Conservation (phyloP, 495 filamentous ascomycete genomes). For the Aspergillus avenaceus region DNA sequence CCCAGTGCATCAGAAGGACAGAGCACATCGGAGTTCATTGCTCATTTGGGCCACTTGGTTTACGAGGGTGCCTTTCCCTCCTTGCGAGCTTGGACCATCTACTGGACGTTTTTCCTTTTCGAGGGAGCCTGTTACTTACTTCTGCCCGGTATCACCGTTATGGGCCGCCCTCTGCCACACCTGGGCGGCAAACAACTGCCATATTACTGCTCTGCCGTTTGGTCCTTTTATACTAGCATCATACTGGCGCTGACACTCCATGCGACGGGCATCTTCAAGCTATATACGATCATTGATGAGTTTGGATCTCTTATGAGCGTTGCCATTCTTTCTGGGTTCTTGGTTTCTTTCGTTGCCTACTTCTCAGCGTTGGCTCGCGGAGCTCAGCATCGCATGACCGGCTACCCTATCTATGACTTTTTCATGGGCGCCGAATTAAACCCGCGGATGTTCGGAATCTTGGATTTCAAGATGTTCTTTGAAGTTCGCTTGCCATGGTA, state of each 20-base stretch:
- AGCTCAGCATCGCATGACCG: conserved; percentile 86
- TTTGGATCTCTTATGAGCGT: conserved; percentile 90
- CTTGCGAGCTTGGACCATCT: conserved; percentile 78
- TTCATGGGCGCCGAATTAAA: conserved; percentile 99
- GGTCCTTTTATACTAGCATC: conserved; percentile 84
- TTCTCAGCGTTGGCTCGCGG: conserved; percentile 76
- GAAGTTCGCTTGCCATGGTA: conserved; percentile 97
- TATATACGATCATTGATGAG: conserved; percentile 93
- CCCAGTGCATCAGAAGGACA: conserved; percentile 65
- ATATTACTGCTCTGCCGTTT: conserved; percentile 91
- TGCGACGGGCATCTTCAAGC: conserved; percentile 75
- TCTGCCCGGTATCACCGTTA: conserved; percentile 77
- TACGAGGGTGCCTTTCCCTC: conserved; percentile 80
- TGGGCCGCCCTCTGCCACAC: conserved; percentile 83
- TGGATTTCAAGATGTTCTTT: conserved; percentile 99
- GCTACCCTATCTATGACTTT: conserved; percentile 89
- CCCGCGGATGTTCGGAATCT: conserved; percentile 85
- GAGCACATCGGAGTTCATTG: conserved; percentile 60
- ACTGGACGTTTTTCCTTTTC: conserved; percentile 87
- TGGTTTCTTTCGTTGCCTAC: conserved; percentile 79
- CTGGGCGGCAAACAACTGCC: conserved; percentile 74
- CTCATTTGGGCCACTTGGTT: conserved; percentile 62
- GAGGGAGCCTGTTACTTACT: conserved; percentile 77
- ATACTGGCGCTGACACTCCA: conserved; percentile 63
- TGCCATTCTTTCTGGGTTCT: conserved; percentile 81